These are phyloP conservation scores for Ceratocystis huliohia DNA, from an alignment of 2,329 filamentous ascomycete genomes.

Conservation along the genomic window DNA sequence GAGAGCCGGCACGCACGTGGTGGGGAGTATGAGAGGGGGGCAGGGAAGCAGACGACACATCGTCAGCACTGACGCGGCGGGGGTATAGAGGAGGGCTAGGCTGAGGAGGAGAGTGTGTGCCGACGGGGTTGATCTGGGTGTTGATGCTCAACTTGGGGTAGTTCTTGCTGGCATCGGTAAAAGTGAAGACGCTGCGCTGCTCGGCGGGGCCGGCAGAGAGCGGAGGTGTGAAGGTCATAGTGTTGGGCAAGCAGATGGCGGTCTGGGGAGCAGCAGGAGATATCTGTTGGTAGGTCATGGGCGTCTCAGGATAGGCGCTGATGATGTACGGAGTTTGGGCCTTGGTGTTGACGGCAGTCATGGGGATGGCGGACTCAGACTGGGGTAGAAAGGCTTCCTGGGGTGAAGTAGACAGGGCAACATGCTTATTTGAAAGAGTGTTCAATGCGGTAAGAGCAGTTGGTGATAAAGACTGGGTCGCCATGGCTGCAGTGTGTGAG, in stretches of 20 bases:
- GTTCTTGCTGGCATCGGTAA: conserved; percentile 13
- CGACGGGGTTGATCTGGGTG: conserved; percentile 18
- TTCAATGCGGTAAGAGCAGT: conserved; percentile 53
- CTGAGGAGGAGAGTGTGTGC: conserved; percentile 6
- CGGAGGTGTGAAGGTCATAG: conserved; percentile 48
- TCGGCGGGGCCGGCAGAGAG: conserved; percentile 43
- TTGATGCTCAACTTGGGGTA: conserved; percentile 20
- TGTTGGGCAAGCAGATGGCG: conserved; percentile 39
- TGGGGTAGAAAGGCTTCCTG: background rate
- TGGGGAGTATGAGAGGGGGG: conserved; percentile 40
- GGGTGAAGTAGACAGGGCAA: conserved; percentile 31
- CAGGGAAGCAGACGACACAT: conserved; percentile 25
- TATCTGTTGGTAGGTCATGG: conserved; percentile 38
- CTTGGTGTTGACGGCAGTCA: conserved; percentile 18
- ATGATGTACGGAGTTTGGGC: conserved; percentile 25
- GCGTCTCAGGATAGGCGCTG: conserved; percentile 42
- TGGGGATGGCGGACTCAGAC: conserved; percentile 13
- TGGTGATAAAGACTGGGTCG: conserved; percentile 43
- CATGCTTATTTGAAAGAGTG: conserved; percentile 51
- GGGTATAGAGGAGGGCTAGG: conserved; percentile 9
- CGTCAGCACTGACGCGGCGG: conserved; percentile 10
- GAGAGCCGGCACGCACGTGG: conserved; percentile 25
- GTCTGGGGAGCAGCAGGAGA: conserved; percentile 34
- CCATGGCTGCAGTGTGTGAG: conserved; percentile 34
- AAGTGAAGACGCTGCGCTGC: conserved; percentile 18